Percentiles rank a stretch among this genome's conserved stretches.
These are phyloP conservation scores for Dioscorea zingiberensis DNA, from an alignment of 106 monocot species.

Conservation along the genomic window DNA sequence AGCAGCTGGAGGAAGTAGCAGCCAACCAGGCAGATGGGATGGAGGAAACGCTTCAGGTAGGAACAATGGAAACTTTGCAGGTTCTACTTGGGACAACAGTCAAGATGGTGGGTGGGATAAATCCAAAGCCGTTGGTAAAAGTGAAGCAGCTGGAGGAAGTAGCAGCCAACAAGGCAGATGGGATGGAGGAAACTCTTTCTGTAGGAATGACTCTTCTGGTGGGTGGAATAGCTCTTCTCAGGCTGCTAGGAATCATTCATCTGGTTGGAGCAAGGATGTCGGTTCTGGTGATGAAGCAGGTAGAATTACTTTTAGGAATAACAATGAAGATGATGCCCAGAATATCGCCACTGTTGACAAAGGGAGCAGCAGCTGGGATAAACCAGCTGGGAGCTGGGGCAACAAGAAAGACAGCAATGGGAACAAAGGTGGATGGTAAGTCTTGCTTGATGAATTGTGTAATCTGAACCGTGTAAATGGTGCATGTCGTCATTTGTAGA, in stretches of 20 bases:
- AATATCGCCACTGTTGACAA: neutral
- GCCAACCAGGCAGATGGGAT: no score
- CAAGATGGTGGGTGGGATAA: neutral
- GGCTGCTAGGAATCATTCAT: neutral
- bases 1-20: no score
- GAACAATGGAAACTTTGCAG: no score
- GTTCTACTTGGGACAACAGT: neutral
- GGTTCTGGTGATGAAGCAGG: neutral
- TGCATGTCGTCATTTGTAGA: no score
- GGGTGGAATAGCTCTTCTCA: constrained; percentile 1
- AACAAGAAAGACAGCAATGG: neutral
- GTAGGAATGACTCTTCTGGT: constrained; percentile 2
- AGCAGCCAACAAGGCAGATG: neutral
- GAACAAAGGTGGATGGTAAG: constrained; percentile 1
- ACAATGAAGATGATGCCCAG: neutral
- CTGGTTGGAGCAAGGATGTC: neutral
- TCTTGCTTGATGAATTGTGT: no score
- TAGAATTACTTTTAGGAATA: neutral
- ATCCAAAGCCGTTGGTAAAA: neutral
- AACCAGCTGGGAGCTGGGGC: neutral
- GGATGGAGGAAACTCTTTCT: neutral
- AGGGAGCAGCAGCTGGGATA: constrained; percentile 1
- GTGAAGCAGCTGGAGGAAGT: neutral
- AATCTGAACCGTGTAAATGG: no score
- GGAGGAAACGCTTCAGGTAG: no score